phyloP scores from a whole-genome alignment of 768 basidiomycete genomes.

The Stropharia rugosoannulata region DNA sequence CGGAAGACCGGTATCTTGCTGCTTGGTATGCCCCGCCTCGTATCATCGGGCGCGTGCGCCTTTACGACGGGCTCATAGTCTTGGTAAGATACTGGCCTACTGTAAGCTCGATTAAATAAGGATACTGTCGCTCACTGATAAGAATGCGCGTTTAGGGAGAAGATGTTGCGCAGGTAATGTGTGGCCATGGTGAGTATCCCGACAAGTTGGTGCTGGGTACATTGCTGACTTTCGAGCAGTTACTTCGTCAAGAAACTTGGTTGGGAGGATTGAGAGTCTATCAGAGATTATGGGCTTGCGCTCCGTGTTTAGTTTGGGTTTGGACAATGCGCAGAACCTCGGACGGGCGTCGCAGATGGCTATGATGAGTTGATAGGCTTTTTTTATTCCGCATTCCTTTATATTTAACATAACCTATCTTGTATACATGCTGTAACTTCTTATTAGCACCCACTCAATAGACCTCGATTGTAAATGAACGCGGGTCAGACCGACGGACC shows the following conservation, averaged over 20 bases:
- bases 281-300: conserved; percentile 28
- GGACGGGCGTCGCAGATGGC: background rate
- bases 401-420: too few relatives aligned
- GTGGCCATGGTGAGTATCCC: conserved; percentile 44
- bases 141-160: background rate
- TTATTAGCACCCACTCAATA: too few relatives aligned
- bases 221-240: conserved; percentile 28
- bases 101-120: conserved; percentile 6
- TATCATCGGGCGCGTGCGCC: conserved; percentile 56
- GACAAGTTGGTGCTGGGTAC: background rate
- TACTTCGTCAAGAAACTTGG: conserved; percentile 48
- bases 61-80: conserved; percentile 58
- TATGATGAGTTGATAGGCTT: background rate
- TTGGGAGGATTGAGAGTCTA: conserved; percentile 45
- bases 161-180: conserved; percentile 28
- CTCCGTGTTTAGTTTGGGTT: conserved; percentile 51
- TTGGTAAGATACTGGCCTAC: conserved; percentile 26
- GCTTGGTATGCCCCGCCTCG: conserved; percentile 56
- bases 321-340: conserved; percentile 23
- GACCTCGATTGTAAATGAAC: too few relatives aligned
- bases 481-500: too few relatives aligned
- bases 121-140: background rate
- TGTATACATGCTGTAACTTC: too few relatives aligned
- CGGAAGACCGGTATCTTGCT: conserved; percentile 41
- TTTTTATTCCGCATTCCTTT: too few relatives aligned